Conservation (phyloP, 768 basidiomycete genomes). For the Termitomyces sp. region DNA sequence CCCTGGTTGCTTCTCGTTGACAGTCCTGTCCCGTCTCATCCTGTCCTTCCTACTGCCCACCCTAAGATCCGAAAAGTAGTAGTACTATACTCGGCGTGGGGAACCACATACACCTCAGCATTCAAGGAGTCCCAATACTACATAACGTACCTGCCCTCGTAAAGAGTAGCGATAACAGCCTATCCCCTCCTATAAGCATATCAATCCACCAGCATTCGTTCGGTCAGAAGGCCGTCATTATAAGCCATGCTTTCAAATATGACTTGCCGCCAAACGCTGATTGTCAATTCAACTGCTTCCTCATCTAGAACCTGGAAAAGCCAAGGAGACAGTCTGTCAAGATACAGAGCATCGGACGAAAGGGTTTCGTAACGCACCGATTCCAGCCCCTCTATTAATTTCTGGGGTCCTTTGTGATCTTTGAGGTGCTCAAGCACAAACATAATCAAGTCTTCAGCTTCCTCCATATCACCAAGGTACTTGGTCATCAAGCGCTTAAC, state of each 20-base stretch:
- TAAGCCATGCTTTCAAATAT: constrained; percentile 96
- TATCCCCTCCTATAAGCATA: constrained; percentile 13
- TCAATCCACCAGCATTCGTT: constrained; percentile 77
- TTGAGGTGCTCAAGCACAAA: constrained; percentile 91
- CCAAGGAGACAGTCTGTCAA: constrained; percentile 1
- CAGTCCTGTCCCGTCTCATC: neutral
- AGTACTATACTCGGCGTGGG: constrained; percentile 27
- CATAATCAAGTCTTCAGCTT: constrained; percentile 84
- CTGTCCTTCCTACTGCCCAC: constrained; percentile 15
- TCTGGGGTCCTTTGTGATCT: constrained; percentile 81
- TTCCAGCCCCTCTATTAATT: constrained; percentile 86
- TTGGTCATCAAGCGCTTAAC: constrained; percentile 80
- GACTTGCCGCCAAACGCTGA: constrained; percentile 84
- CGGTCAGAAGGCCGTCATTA: constrained; percentile 83
- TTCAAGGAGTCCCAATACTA: constrained; percentile 39
- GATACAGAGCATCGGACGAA: neutral
- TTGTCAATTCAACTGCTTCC: constrained; percentile 76
- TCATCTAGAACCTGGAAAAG: constrained; percentile 78
- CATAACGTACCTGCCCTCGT: constrained; percentile 55
- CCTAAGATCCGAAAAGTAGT: constrained; percentile 15
- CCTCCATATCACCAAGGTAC: constrained; percentile 88
- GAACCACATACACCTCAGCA: constrained; percentile 39
- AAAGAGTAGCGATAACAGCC: constrained; percentile 24
- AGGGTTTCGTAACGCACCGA: constrained; percentile 54
- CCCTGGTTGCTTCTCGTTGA: constrained; percentile 3